These are phyloP conservation scores for Globisporangium abappressorium DNA, from an alignment of 352 stramenopile genomes.

Conservation along the genomic window DNA sequence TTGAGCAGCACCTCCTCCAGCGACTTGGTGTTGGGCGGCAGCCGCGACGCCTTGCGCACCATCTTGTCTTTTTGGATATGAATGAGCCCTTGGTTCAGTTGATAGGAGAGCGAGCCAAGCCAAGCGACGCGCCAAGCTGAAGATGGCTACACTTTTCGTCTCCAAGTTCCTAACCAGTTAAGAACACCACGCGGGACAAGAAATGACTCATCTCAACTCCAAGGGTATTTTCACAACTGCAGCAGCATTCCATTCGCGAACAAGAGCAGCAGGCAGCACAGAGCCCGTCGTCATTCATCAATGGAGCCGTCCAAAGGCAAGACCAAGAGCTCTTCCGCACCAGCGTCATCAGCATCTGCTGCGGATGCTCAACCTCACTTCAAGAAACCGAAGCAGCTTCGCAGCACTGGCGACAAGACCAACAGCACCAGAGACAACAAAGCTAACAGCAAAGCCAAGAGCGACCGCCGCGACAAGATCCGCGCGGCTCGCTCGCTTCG, in stretches of 20 bases:
- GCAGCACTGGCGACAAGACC: no score
- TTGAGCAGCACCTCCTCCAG: conserved; percentile 70
- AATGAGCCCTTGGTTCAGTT: not conserved
- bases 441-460: conserved; percentile 15
- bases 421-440: not conserved
- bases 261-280: not conserved
- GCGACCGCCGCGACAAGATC: conserved; percentile 45
- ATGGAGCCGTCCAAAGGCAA: not conserved
- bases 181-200: not conserved
- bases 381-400: not conserved
- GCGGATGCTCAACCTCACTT: not conserved
- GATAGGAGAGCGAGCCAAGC: no score
- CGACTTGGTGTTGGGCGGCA: conserved; percentile 53
- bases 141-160: not conserved
- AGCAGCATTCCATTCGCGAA: not conserved
- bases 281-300: not conserved
- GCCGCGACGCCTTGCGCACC: conserved; percentile 54
- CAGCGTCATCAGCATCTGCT: not conserved
- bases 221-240: not conserved
- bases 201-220: conserved; percentile 2
- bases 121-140: not conserved
- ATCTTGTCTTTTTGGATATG: conserved; percentile 20
- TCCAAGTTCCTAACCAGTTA: not conserved
- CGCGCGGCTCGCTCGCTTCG: conserved; percentile 39
- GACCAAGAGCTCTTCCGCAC: not conserved